Evolutionary conservation across 768 basidiomycete genomes (phyloP).

Genomic region (Leccinum obscurum): DNA sequence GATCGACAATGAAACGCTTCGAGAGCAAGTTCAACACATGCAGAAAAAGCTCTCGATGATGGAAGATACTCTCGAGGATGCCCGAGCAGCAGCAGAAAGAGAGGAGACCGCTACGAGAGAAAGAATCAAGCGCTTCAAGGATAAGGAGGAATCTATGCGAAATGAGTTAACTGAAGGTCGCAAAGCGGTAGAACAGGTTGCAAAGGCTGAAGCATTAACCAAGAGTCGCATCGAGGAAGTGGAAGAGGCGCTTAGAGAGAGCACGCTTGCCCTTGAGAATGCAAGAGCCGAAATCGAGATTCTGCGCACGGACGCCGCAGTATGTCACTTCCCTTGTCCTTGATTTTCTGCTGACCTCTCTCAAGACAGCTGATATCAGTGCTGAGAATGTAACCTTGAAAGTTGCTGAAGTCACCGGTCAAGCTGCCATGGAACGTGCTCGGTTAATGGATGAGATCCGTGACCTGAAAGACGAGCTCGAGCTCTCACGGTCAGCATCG

Average conservation of each 20-base stretch:
- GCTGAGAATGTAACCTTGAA: constrained; percentile 46
- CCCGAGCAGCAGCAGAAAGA: constrained; percentile 62
- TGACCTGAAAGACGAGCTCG: constrained; percentile 50
- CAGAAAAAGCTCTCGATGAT: constrained; percentile 71
- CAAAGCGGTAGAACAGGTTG: constrained; percentile 62
- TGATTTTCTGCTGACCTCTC: constrained; percentile 12
- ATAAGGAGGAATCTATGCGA: constrained; percentile 69
- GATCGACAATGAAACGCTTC: constrained; percentile 93
- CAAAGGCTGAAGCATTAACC: constrained; percentile 60
- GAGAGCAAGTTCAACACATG: constrained; percentile 87
- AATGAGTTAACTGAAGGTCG: constrained; percentile 69
- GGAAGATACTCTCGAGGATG: constrained; percentile 87
- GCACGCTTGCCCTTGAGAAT: constrained; percentile 82
- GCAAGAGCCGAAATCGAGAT: constrained; percentile 88
- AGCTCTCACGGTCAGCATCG: constrained; percentile 35
- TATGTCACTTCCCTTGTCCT: constrained; percentile 39
- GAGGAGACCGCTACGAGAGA: constrained; percentile 68
- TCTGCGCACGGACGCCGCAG: constrained; percentile 69
- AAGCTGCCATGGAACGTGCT: constrained; percentile 50
- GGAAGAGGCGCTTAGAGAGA: constrained; percentile 88
- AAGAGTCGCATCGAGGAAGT: constrained; percentile 76
- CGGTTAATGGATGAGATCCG: constrained; percentile 57
- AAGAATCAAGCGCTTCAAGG: constrained; percentile 64
- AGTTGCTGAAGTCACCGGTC: constrained; percentile 47
- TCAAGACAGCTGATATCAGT: constrained; percentile 49